Percentiles rank a stretch among this genome's conserved stretches.
Conservation (phyloP, 2,329 filamentous ascomycete genomes). For the Atkinsonella hypoxylon region DNA sequence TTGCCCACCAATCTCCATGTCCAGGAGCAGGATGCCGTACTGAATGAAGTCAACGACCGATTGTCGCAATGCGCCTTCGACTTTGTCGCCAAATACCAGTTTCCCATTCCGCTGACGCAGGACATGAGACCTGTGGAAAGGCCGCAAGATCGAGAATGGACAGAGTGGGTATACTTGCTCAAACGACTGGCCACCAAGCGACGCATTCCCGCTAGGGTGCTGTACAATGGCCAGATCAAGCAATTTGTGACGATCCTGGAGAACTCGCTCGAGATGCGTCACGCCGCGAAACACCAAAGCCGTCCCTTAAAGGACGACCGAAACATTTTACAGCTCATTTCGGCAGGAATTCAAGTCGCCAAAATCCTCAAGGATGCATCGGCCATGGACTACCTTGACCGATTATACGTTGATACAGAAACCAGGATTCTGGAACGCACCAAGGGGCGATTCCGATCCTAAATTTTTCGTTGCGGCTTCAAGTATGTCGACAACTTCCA, state of each 20-base stretch:
- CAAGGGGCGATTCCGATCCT: conserved; percentile 21
- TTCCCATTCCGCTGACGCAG: conserved; percentile 72
- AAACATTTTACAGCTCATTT: conserved; percentile 79
- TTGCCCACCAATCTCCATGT: conserved; percentile 73
- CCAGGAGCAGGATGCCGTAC: conserved; percentile 73
- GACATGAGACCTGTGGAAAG: conserved; percentile 68
- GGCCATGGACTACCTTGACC: conserved; percentile 73
- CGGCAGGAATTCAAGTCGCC: conserved; percentile 75
- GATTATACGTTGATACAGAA: conserved; percentile 73
- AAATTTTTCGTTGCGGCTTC: conserved; percentile 7
- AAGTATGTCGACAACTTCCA: conserved; percentile 6
- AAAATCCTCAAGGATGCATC: conserved; percentile 76
- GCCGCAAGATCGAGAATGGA: conserved; percentile 75
- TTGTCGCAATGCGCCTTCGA: conserved; percentile 79
- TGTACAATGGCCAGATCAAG: conserved; percentile 86
- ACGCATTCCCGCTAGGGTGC: conserved; percentile 68
- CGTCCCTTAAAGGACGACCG: conserved; percentile 78
- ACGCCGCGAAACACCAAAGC: conserved; percentile 72
- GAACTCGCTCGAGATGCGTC: conserved; percentile 79
- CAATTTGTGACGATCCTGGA: conserved; percentile 81
- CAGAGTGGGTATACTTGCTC: conserved; percentile 80
- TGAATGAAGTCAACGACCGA: conserved; percentile 71
- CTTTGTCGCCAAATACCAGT: conserved; percentile 85
- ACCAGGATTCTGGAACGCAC: conserved; percentile 61
- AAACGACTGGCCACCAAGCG: conserved; percentile 79